A percentile compares a stretch with the other conserved stretches of the same genome.
These are phyloP conservation scores for Paradendryphiella salina DNA, from an alignment of 2,329 filamentous ascomycete genomes.

Conservation along the genomic window DNA sequence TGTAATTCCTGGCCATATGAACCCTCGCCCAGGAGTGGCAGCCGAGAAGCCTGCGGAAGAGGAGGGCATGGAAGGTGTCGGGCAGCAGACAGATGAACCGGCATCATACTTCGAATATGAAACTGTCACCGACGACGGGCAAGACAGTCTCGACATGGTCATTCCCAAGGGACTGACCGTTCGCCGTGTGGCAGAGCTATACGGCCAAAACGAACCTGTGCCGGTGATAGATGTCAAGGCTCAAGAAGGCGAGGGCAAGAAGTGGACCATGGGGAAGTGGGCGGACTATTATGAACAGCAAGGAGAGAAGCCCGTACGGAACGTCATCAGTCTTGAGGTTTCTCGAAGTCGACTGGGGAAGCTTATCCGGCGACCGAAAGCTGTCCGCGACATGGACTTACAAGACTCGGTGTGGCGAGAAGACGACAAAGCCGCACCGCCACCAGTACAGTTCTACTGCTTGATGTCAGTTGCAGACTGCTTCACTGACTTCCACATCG, in stretches of 20 bases:
- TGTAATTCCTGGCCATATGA: constrained; percentile 64
- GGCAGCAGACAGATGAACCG: constrained; percentile 19
- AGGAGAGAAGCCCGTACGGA: constrained; percentile 64
- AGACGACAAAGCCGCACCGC: constrained; percentile 60
- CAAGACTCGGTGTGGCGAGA: constrained; percentile 61
- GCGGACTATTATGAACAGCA: constrained; percentile 69
- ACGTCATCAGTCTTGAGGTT: constrained; percentile 71
- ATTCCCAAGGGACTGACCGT: constrained; percentile 67
- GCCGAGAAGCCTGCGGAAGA: not conserved
- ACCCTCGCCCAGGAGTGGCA: constrained; percentile 53
- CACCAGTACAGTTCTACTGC: constrained; percentile 69
- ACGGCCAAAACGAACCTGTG: constrained; percentile 63
- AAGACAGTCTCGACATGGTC: constrained; percentile 69
- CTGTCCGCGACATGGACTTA: constrained; percentile 66
- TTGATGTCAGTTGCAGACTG: constrained; percentile 72
- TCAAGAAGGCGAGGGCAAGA: constrained; percentile 66
- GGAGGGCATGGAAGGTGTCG: constrained; percentile 22
- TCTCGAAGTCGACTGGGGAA: constrained; percentile 65
- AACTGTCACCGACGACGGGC: constrained; percentile 60
- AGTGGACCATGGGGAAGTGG: constrained; percentile 68
- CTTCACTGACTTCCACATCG: constrained; percentile 73
- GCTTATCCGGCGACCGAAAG: constrained; percentile 64
- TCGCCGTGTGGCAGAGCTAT: constrained; percentile 64
- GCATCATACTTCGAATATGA: constrained; percentile 53
- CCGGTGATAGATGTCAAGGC: constrained; percentile 72